Conservation (phyloP, 2,329 filamentous ascomycete species). For the Nigrospora osmanthi region DNA sequence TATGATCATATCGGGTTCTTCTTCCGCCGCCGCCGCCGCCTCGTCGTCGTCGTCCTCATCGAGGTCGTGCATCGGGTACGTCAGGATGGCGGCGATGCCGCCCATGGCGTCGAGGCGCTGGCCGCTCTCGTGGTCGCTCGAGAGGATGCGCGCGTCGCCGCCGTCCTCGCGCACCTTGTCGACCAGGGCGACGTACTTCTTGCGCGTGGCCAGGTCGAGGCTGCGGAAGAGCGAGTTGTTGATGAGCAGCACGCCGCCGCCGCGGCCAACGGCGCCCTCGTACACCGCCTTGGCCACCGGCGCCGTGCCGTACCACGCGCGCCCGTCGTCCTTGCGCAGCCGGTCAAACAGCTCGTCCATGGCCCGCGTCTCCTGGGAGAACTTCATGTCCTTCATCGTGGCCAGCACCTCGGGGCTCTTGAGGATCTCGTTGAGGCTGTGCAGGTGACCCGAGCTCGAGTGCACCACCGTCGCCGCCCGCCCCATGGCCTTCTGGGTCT, state of each 20-base stretch:
- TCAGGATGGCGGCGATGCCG: constrained; percentile 82
- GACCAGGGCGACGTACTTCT: constrained; percentile 76
- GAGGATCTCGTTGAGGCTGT: constrained; percentile 81
- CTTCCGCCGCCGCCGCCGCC: constrained; percentile 19
- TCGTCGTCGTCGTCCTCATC: constrained; percentile 58
- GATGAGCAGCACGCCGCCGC: constrained; percentile 77
- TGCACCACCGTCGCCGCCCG: constrained; percentile 69
- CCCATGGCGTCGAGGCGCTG: constrained; percentile 76
- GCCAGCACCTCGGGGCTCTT: constrained; percentile 70
- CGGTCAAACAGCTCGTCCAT: constrained; percentile 80
- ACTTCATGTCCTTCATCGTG: constrained; percentile 80
- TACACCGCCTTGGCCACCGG: constrained; percentile 78
- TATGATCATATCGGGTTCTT: neutral
- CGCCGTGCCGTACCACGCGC: constrained; percentile 81
- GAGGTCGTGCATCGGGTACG: constrained; percentile 77
- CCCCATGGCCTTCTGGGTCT: constrained; percentile 54
- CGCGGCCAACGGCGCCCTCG: constrained; percentile 80
- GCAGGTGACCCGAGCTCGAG: constrained; percentile 75
- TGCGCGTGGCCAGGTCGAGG: constrained; percentile 67
- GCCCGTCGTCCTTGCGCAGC: constrained; percentile 75
- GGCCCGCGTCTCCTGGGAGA: constrained; percentile 70
- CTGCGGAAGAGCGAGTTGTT: constrained; percentile 84
- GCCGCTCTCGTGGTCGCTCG: constrained; percentile 90
- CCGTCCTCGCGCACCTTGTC: constrained; percentile 83
- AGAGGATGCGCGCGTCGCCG: constrained; percentile 82